These are phyloP conservation scores for Penicillium ucsense DNA, from an alignment of 495 filamentous ascomycete genomes.

Conservation along the genomic window DNA sequence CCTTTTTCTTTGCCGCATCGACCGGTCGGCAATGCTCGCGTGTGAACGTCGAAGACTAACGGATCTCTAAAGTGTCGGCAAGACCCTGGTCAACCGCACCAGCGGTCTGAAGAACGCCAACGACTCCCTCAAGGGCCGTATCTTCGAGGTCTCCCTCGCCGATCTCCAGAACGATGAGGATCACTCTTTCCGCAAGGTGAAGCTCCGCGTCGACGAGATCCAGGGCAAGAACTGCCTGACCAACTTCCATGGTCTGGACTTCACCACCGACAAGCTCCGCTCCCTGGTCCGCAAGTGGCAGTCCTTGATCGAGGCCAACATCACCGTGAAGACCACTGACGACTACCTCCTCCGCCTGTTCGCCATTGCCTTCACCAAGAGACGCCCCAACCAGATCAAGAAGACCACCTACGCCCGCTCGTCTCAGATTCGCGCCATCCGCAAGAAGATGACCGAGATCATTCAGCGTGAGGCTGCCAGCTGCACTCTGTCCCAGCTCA, in stretches of 20 bases:
- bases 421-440: slow-evolving; percentile 92
- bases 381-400: slow-evolving; percentile 98
- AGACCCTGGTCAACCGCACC: slow-evolving; percentile 97
- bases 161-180: slow-evolving; percentile 99
- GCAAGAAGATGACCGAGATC: slow-evolving; percentile 99
- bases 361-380: slow-evolving; percentile 98
- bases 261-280: slow-evolving; percentile 98
- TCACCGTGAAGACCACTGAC: slow-evolving; percentile 98
- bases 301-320: slow-evolving; percentile 96
- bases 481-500: slow-evolving; percentile 90
- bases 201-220: slow-evolving; percentile 95
- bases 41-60: slow-evolving; percentile 6
- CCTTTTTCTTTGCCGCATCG: background rate
- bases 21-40: background rate
- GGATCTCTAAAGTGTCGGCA: slow-evolving; percentile 66
- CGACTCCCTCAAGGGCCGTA: slow-evolving; percentile 95
- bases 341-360: slow-evolving; percentile 98
- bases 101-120: slow-evolving; percentile 99
- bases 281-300: slow-evolving; percentile 99
- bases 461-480: slow-evolving; percentile 89
- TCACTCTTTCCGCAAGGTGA: slow-evolving; percentile 98
- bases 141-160: slow-evolving; percentile 97
- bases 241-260: slow-evolving; percentile 99
- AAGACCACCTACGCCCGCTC: slow-evolving; percentile 97
- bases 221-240: slow-evolving; percentile 99